These are phyloP conservation scores for Psidium guajava DNA, from an alignment of 345 rosid species.

Conservation along the genomic window DNA sequence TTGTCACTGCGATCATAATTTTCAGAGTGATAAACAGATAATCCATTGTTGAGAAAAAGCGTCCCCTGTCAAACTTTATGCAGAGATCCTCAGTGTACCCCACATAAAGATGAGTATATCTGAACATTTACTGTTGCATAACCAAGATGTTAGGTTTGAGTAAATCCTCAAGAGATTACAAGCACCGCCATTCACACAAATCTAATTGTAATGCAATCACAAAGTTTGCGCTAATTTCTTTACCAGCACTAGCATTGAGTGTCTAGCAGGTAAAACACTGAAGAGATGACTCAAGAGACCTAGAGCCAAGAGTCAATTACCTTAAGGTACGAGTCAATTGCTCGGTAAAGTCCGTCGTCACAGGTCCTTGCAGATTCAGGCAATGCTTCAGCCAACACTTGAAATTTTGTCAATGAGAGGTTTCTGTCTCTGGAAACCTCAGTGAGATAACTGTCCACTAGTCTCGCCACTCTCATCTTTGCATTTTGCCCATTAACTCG, in stretches of 20 bases:
- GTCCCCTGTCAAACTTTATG: background rate
- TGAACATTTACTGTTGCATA: background rate
- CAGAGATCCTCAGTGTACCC: background rate
- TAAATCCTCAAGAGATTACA: background rate
- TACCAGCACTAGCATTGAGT: background rate
- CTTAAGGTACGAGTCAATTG: constrained; percentile 86
- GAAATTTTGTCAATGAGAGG: constrained; percentile 80
- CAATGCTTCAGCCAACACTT: constrained; percentile 89
- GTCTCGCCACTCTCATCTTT: constrained; percentile 93
- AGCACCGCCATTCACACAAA: background rate
- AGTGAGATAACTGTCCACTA: constrained; percentile 92
- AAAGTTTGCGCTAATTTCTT: background rate
- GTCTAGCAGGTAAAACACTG: background rate
- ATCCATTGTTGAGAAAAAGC: background rate
- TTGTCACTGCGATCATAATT: background rate
- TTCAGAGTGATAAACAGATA: background rate
- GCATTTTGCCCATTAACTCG: constrained; percentile 47
- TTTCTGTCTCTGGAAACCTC: constrained; percentile 94
- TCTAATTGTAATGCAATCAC: background rate
- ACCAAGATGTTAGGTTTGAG: background rate
- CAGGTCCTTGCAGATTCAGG: constrained; percentile 96
- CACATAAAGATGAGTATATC: background rate
- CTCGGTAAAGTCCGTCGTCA: constrained; percentile 96
- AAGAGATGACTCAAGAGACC: background rate
- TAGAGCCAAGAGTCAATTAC: constrained; percentile 6